These are phyloP conservation scores for Protomyces pachydermus DNA, from an alignment of 1,139 yeast species.

Conservation along the genomic window DNA sequence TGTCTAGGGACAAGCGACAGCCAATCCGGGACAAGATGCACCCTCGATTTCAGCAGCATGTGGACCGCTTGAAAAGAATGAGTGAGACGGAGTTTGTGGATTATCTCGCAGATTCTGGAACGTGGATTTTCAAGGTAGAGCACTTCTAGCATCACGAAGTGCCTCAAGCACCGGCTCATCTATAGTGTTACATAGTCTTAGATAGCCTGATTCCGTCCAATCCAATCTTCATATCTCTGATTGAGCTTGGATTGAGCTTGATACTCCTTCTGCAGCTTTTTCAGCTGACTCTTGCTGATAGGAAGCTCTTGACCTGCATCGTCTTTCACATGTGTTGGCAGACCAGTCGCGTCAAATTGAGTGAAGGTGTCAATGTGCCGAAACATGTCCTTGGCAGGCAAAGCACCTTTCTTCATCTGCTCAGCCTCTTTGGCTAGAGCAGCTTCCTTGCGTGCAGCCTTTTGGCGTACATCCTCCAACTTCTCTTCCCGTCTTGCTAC, in stretches of 20 bases:
- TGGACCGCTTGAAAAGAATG: slow-evolving; percentile 58
- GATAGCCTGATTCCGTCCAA: slow-evolving; percentile 35
- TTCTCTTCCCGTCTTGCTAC: slow-evolving; percentile 53
- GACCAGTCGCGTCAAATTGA: slow-evolving; percentile 79
- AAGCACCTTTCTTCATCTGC: slow-evolving; percentile 61
- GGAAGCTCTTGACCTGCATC: slow-evolving; percentile 71
- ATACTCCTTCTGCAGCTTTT: slow-evolving; percentile 72
- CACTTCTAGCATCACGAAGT: slow-evolving; percentile 58
- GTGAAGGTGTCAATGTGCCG: slow-evolving; percentile 48
- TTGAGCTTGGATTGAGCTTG: slow-evolving; percentile 78
- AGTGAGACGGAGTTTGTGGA: slow-evolving; percentile 61
- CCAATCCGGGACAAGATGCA: slow-evolving; percentile 76
- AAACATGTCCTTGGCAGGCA: slow-evolving; percentile 70
- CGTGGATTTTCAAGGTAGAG: slow-evolving; percentile 77
- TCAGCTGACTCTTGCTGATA: slow-evolving; percentile 67
- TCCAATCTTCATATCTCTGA: slow-evolving; percentile 49
- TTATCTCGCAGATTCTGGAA: slow-evolving; percentile 75
- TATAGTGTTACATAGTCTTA: slow-evolving; percentile 47
- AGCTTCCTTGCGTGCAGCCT: slow-evolving; percentile 42
- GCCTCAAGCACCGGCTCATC: slow-evolving; percentile 82
- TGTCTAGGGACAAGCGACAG: slow-evolving; percentile 63
- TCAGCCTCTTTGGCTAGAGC: slow-evolving; percentile 57
- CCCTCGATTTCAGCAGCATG: slow-evolving; percentile 63
- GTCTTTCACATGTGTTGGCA: slow-evolving; percentile 63
- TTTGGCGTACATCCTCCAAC: slow-evolving; percentile 44